Percentiles rank a stretch among this genome's conserved stretches.
Conservation (phyloP, 495 filamentous ascomycete genomes). For the Cudoniella acicularis region DNA sequence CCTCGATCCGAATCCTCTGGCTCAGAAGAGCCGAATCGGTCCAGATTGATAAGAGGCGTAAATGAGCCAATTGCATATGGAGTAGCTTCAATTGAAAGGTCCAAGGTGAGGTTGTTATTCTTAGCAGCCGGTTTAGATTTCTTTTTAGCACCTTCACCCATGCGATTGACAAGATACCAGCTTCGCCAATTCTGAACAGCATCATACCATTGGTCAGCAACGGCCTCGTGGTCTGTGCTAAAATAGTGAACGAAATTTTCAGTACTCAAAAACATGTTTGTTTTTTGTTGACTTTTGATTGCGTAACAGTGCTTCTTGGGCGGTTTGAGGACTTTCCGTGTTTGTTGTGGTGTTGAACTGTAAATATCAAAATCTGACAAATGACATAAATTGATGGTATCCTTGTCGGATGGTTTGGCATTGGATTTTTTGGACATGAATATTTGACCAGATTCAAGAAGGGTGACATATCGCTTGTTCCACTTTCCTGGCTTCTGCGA, state of each 20-base stretch:
- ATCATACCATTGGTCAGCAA: slow-evolving; percentile 64
- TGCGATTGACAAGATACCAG: slow-evolving; percentile 75
- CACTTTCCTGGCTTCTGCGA: slow-evolving; percentile 77
- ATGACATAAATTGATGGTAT: slow-evolving; percentile 70
- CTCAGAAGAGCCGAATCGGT: slow-evolving; percentile 36
- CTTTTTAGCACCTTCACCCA: slow-evolving; percentile 48
- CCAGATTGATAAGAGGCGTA: slow-evolving; percentile 50
- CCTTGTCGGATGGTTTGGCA: slow-evolving; percentile 49
- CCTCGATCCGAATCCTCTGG: background rate
- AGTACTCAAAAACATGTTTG: slow-evolving; percentile 73
- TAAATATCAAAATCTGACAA: slow-evolving; percentile 95
- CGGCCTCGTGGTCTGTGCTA: slow-evolving; percentile 63
- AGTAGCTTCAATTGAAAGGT: slow-evolving; percentile 29
- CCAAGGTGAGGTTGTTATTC: background rate
- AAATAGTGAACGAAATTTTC: slow-evolving; percentile 93
- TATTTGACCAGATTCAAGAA: slow-evolving; percentile 74
- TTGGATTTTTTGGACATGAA: slow-evolving; percentile 65
- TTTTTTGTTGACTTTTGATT: slow-evolving; percentile 91
- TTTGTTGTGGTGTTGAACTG: slow-evolving; percentile 60
- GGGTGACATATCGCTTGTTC: slow-evolving; percentile 78
- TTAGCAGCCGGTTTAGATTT: slow-evolving; percentile 16
- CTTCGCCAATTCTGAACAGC: slow-evolving; percentile 78
- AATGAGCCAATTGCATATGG: slow-evolving; percentile 54
- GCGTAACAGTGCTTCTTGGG: slow-evolving; percentile 81
- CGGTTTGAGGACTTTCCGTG: slow-evolving; percentile 60